A percentile compares a stretch with the other conserved stretches of the same genome.
Conservation (phyloP, 1,284 basidiomycete species). For the Coriolopsis trogii region DNA sequence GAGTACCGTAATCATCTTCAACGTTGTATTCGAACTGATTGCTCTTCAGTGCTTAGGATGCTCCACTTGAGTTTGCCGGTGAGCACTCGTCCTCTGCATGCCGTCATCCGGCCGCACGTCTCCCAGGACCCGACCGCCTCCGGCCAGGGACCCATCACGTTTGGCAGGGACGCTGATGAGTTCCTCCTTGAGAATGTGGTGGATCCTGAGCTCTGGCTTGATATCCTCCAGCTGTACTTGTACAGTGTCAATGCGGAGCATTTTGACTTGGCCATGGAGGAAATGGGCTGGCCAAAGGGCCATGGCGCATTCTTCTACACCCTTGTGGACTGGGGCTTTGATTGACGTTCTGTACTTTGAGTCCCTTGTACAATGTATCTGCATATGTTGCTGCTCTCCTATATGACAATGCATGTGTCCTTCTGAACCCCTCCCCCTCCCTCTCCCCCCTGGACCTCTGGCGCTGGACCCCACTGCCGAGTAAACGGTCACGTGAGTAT, state of each 20-base stretch:
- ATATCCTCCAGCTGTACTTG: not conserved
- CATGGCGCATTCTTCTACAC: not conserved
- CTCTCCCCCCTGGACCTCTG: not conserved
- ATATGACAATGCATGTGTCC: not conserved
- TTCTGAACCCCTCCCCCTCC: not conserved
- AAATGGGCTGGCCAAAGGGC: not conserved
- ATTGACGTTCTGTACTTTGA: no score
- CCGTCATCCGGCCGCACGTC: not conserved
- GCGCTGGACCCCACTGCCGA: not conserved
- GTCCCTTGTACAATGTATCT: no score
- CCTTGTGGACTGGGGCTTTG: not conserved
- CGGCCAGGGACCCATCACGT: not conserved
- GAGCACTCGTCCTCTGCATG: not conserved
- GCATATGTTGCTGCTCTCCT: no score
- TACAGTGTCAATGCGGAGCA: not conserved
- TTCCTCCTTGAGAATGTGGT: not conserved
- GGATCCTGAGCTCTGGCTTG: not conserved
- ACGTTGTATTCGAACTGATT: no score
- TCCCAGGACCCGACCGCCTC: not conserved
- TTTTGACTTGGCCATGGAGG: not conserved
- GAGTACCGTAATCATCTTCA: no score
- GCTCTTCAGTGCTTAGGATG: no score
- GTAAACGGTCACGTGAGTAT: not conserved
- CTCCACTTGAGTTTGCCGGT: no score
- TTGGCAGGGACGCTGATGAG: not conserved